These are phyloP conservation scores for Entonaema liquescens DNA, from an alignment of 495 filamentous ascomycete species.

Conservation along the genomic window DNA sequence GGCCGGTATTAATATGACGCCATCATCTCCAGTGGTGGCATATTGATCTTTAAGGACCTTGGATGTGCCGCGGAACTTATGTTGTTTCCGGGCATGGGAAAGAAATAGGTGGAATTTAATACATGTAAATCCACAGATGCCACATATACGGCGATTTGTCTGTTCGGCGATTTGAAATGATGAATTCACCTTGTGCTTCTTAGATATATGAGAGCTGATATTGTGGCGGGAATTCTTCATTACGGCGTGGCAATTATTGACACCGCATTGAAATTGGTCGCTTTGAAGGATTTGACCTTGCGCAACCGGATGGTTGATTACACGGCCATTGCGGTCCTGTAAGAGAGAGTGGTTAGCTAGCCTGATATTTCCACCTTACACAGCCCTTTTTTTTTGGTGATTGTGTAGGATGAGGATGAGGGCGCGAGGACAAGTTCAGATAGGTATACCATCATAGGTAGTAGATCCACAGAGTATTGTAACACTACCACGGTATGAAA, in stretches of 20 bases:
- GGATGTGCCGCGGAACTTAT: background rate
- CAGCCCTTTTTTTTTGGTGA: background rate
- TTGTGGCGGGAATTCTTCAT: background rate
- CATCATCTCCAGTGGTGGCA: background rate
- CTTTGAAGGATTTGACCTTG: background rate
- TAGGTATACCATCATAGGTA: too few species aligned
- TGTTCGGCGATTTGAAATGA: background rate
- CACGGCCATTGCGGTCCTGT: background rate
- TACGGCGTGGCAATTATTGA: background rate
- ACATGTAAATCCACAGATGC: background rate
- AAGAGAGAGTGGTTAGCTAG: background rate
- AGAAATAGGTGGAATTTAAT: background rate
- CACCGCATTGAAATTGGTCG: background rate
- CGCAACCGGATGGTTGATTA: background rate
- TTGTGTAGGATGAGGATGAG: background rate
- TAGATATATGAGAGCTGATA: background rate
- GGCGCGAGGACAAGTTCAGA: too few species aligned
- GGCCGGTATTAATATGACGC: background rate
- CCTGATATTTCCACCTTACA: background rate
- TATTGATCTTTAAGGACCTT: background rate
- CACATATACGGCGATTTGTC: background rate
- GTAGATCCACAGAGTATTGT: too few species aligned
- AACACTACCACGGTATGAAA: background rate
- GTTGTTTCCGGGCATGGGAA: background rate
- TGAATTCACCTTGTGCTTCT: background rate